Base-by-base conservation (phyloP, 2,329 filamentous ascomycete genomes). In the Periconia sp. region DNA sequence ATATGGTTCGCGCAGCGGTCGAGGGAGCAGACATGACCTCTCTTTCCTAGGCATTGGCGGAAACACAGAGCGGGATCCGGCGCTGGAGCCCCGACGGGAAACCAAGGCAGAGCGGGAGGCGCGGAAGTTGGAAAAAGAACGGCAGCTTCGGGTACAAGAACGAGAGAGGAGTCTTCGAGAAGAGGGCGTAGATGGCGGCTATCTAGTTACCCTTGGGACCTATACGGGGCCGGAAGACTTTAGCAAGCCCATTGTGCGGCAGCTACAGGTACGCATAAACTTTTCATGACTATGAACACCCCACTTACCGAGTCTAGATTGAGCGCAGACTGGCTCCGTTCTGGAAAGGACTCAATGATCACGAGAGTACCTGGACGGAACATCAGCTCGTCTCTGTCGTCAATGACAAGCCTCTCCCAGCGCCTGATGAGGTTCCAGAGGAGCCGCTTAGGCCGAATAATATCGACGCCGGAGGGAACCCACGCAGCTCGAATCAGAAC, bases 161-260 rank as follows among this genome's bases (percentile, higher is more conserved):
- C 83, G 94, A 34, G 92, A 96, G 69, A 82, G 88, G 54, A 99
- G 94, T 64, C 84, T 97, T 74, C 85, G 79, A 52, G 92, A 96
- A 59, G 94, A 99, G 66, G 84, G 92, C 68, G 88, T 97, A 3
- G 94, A 99, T 70, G 94, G 94, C 15, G 94, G 94, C 16, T 99
- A 86, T 73, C 75, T 99, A 34, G 94, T 99, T 22, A 99, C 94
- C 0, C 83, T 96, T 65, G 94, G 94, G 24, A 89, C 92, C 36
- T 99, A 99, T 65, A 92, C 89, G 16, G 92, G 92, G 0, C 77
- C 84, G 1, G 94, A 99, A 71, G 94, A 99, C 71, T 99, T 92
- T 68, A 95, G 84, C 76, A 97, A 97, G 70, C 75, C 82, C 13
- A 77, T 89, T 34, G 92, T 97, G 42, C 84, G 94, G 55, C 92